Evolutionary conservation across 495 filamentous ascomycete species (phyloP), one percentile per base, ranked within the genome.

Genomic region (Aspergillus baeticus): DNA sequence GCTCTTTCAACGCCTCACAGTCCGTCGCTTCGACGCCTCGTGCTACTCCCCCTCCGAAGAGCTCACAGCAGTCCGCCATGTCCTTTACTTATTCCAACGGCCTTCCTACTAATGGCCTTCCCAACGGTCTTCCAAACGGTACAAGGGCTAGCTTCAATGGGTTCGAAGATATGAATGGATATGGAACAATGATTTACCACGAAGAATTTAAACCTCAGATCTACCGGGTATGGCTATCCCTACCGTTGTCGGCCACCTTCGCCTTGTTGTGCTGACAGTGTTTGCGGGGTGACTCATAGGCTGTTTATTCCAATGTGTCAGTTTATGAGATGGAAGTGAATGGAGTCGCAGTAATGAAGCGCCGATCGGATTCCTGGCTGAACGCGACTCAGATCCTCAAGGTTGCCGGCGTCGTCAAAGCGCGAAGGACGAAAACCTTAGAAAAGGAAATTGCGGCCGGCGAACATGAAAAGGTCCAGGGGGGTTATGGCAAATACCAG

Each of bases 261-360:
- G 21, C 37, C 44, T 55, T 43, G 34, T 29, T 41, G 20, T 36
- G 23, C 54, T 51, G 55, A 65, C 55, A 51, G 41, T 49, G 36
- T 39, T 48, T 55, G 31, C 20, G 11, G 10, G 20, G 21, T 55
- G 62, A 60, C 18, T 39, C 59, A 13, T 66, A 96, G 92, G 94
- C 94, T 37, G 86, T 92, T 29, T 98, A 98, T 69, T 98, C 95
- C 1, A 90, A 92, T 60, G 86, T 97, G 15, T 83, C 90, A 34
- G 94, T 98, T 13, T 98, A 96, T 72, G 94, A 98, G 67, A 96
- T 97, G 91, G 91, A 96, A 67, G 88, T 97, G 53, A 92, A 96
- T 67, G 81, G 81, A 20, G 77, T 98, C 55, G 88, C 89, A 13
- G 91, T 97, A 18, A 98, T 98, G 94, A 89, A 93, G 59, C 86